These are phyloP conservation scores for Pterulicium gracile DNA, from an alignment of 1,284 basidiomycete genomes.

Conservation along the genomic window DNA sequence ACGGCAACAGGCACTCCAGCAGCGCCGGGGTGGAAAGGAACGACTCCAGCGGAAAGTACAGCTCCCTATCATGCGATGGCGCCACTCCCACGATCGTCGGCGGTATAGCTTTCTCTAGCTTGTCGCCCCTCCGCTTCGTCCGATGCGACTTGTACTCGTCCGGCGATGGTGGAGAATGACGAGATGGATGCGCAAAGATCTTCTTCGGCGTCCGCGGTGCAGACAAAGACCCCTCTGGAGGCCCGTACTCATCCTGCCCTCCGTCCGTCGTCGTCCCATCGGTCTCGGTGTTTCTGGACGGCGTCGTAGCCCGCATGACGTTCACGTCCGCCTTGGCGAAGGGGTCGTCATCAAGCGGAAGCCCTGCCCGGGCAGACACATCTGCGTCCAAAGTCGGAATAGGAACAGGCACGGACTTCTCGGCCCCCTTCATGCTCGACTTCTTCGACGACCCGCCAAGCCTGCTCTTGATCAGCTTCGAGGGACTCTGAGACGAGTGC, in stretches of 20 bases:
- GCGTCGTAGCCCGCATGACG: neutral
- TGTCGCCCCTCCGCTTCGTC: conserved; percentile 26
- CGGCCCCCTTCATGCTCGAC: too few relatives aligned
- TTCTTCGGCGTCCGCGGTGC: neutral
- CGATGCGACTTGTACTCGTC: conserved; percentile 22
- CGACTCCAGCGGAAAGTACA: conserved; percentile 36
- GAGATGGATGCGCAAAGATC: conserved; percentile 5
- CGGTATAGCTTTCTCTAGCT: conserved; percentile 29
- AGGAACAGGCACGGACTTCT: neutral
- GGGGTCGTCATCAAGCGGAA: conserved; percentile 40
- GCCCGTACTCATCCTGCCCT: neutral
- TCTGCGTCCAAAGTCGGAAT: neutral
- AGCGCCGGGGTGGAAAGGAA: conserved; percentile 42
- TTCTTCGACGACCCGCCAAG: too few relatives aligned
- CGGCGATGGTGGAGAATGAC: conserved; percentile 10
- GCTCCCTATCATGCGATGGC: conserved; percentile 18
- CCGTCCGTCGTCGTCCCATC: neutral
- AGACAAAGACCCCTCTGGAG: neutral
- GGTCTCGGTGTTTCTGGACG: neutral
- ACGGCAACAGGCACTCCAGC: conserved; percentile 39
- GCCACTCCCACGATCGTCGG: conserved; percentile 16
- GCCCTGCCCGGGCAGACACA: neutral
- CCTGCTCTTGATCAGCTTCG: too few relatives aligned
- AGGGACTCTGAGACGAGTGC: too few relatives aligned
- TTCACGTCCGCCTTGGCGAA: conserved; percentile 35